phyloP scores from a whole-genome alignment of 305 asterid species.

The Fraxinus sp. region DNA sequence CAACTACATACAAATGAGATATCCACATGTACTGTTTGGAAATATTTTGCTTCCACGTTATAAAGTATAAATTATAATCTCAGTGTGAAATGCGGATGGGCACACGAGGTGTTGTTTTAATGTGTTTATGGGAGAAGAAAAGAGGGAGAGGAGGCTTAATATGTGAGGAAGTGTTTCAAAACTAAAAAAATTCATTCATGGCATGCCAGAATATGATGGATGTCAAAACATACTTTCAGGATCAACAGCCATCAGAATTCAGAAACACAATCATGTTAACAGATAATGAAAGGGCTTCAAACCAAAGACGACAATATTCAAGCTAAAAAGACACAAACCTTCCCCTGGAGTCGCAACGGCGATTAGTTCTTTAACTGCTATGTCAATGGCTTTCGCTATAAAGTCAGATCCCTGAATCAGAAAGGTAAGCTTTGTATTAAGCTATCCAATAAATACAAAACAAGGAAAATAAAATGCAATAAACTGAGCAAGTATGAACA shows the following conservation, averaged over 20 bases:
- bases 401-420: constrained; percentile 65
- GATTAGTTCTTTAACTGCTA: constrained; percentile 69
- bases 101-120: not conserved
- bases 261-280: not conserved
- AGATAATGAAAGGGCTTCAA: constrained; percentile 20
- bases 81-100: not conserved
- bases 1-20: not conserved
- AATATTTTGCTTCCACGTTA: not conserved
- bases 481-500: constrained; percentile 2
- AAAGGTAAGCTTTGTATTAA: constrained; percentile 19
- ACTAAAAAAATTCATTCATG: not conserved
- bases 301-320: not conserved
- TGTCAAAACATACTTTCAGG: not conserved
- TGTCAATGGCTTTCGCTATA: constrained; percentile 63
- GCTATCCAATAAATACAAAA: constrained; percentile 9
- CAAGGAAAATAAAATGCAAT: not conserved
- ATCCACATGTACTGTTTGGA: not conserved
- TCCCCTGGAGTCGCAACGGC: constrained; percentile 58
- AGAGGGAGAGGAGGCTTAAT: not conserved
- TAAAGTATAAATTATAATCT: not conserved
- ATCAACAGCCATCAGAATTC: constrained; percentile 17
- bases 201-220: constrained; percentile 8
- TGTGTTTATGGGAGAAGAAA: not conserved
- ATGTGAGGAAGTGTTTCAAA: not conserved
- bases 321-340: constrained; percentile 42